Conservation (phyloP, 2,329 filamentous ascomycete genomes). For the Fusarium sp. region DNA sequence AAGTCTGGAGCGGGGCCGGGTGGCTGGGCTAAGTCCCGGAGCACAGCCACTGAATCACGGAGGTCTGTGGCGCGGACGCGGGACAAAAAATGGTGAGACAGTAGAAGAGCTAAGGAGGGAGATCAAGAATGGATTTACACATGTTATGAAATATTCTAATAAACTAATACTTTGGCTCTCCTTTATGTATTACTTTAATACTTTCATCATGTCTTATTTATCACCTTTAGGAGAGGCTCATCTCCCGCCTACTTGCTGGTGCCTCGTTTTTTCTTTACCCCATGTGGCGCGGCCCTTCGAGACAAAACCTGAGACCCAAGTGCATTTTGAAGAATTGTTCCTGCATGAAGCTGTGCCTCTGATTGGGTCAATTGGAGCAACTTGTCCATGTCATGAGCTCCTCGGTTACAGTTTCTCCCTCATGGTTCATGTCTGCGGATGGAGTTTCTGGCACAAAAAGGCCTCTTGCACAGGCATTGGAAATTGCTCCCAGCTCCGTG, state of each 20-base stretch:
- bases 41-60: constrained; percentile 6
- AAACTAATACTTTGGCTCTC: no score
- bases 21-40: constrained; percentile 1
- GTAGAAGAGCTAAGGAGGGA: no score
- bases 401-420: neutral
- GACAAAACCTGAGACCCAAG: neutral
- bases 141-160: no score
- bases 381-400: neutral
- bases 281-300: neutral
- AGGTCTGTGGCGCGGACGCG: neutral
- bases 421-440: neutral
- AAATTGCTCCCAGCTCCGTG: constrained; percentile 19
- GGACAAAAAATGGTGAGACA: no score
- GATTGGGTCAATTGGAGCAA: neutral
- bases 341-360: constrained; percentile 4
- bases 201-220: no score
- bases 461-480: constrained; percentile 10
- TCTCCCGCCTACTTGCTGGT: no score
- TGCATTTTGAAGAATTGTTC: neutral
- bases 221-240: no score
- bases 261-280: no score
- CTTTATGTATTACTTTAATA: no score
- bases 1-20: constrained; percentile 14
- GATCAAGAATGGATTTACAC: no score
- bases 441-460: constrained; percentile 1